These are phyloP conservation scores for Sindora glabra DNA, from an alignment of 306 rosid species.

Conservation along the genomic window DNA sequence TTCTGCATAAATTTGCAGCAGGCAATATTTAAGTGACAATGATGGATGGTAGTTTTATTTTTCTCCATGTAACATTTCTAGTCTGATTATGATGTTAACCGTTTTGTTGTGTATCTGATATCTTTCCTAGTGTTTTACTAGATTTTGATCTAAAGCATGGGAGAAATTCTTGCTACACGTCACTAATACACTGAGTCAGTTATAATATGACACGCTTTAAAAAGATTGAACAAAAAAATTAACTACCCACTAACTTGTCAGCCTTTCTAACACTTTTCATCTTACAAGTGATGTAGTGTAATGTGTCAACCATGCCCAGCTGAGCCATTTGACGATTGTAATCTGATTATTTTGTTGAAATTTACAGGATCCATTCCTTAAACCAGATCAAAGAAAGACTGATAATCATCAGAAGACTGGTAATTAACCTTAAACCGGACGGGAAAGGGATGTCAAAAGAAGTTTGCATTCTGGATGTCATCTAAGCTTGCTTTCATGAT, in stretches of 20 bases:
- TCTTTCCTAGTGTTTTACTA: background rate
- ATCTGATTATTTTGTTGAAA: background rate
- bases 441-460: slow-evolving; percentile 13
- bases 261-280: no score
- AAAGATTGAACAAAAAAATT: no score
- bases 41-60: background rate
- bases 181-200: no score
- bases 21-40: background rate
- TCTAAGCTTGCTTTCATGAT: slow-evolving; percentile 9
- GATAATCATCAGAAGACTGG: slow-evolving; percentile 33
- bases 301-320: no score
- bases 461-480: slow-evolving; percentile 10
- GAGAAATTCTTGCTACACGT: no score
- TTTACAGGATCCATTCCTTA: slow-evolving; percentile 61
- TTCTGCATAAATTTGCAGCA: background rate
- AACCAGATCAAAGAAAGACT: slow-evolving; percentile 26
- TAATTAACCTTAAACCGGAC: slow-evolving; percentile 30
- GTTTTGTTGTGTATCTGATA: background rate
- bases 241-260: no score
- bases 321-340: background rate
- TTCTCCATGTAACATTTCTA: background rate
- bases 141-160: background rate
- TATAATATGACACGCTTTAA: no score
- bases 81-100: background rate
- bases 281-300: no score